Evolutionary conservation across 495 filamentous ascomycete species (phyloP).

Genomic region (Aspergillus bertholletiae): DNA sequence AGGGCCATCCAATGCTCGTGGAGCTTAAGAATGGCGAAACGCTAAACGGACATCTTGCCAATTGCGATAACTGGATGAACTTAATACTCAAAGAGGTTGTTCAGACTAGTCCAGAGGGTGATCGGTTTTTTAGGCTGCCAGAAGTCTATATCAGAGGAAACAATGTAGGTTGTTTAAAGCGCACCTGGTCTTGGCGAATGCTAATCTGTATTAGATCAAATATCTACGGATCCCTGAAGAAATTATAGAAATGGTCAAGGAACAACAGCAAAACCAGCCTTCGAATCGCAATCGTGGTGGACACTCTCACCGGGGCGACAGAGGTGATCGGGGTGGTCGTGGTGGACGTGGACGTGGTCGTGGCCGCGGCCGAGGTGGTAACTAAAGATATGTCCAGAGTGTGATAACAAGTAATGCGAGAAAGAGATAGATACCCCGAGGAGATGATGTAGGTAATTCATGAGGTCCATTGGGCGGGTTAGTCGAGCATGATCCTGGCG

Average conservation of each 20-base stretch:
- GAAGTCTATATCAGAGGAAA: conserved; percentile 97
- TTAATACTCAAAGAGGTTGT: conserved; percentile 94
- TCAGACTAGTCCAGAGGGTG: conserved; percentile 93
- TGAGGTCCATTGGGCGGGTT: conserved; percentile 29
- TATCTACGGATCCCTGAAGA: conserved; percentile 94
- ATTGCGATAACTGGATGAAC: conserved; percentile 99
- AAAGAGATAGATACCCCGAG: conserved; percentile 41
- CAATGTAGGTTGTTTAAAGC: conserved; percentile 61
- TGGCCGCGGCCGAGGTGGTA: conserved; percentile 51
- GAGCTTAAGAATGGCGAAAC: conserved; percentile 99
- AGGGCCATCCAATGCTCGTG: conserved; percentile 98
- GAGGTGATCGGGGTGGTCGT: conserved; percentile 50
- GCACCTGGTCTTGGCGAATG: neutral
- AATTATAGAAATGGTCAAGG: conserved; percentile 89
- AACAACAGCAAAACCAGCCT: conserved; percentile 72
- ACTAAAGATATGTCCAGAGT: conserved; percentile 13
- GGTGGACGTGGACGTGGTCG: conserved; percentile 43
- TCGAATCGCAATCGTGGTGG: conserved; percentile 67
- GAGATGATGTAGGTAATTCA: conserved; percentile 24
- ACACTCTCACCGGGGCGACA: conserved; percentile 51
- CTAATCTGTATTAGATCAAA: conserved; percentile 70
- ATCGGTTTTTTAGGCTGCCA: conserved; percentile 84
- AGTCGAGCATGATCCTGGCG: conserved; percentile 45
- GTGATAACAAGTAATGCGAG: conserved; percentile 7
- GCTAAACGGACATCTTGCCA: conserved; percentile 90